phyloP scores from a whole-genome alignment of 2,329 filamentous ascomycete genomes.

The Neopestalotiopsis rosae region DNA sequence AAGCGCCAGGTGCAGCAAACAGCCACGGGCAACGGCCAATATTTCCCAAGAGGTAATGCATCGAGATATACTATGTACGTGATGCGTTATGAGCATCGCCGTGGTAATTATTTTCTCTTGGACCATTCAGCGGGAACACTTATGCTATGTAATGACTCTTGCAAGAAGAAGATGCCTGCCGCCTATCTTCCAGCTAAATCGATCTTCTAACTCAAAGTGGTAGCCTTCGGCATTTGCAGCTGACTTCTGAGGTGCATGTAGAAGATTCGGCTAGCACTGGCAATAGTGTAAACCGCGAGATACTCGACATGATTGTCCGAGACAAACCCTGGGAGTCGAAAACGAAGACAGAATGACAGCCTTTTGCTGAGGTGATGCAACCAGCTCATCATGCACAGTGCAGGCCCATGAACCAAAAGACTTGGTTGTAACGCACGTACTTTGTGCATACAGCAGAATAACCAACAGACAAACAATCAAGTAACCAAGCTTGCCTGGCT shows the following conservation, averaged over 20 bases:
- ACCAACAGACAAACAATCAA: background rate
- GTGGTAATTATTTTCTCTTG: background rate
- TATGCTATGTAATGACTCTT: background rate
- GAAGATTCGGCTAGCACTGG: background rate
- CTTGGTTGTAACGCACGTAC: no score
- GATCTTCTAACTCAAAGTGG: background rate
- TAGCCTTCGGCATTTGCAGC: background rate
- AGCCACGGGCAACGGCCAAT: background rate
- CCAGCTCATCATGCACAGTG: no score
- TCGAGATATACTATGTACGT: no score
- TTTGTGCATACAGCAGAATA: background rate
- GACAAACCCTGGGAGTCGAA: background rate
- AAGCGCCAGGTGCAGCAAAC: background rate
- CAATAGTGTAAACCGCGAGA: background rate
- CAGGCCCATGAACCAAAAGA: no score
- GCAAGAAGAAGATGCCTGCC: background rate
- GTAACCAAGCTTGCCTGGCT: background rate
- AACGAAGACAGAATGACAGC: background rate
- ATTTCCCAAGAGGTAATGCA: no score
- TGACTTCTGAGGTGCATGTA: background rate
- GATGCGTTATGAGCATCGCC: background rate
- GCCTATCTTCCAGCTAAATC: no score
- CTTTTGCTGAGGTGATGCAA: no score
- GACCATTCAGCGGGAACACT: background rate
- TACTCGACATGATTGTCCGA: no score